Percentiles rank a stretch among this genome's conserved stretches.
Conservation (phyloP, 2,329 filamentous ascomycete genomes). For the Exophiala alcalophila region DNA sequence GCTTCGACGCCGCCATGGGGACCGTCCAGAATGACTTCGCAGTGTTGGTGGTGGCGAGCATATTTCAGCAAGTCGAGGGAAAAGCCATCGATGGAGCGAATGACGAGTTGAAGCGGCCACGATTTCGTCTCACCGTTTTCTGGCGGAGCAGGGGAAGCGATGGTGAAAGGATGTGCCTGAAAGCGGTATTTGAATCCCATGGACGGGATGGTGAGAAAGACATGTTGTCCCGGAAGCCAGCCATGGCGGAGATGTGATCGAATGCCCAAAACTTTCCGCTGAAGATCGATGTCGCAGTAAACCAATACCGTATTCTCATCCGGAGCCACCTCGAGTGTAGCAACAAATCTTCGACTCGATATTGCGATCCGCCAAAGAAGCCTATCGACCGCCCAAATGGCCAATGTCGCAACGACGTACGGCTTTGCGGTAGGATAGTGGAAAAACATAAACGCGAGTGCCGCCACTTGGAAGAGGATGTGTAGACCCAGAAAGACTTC, state of each 20-base stretch:
- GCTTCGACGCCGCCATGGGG: slow-evolving; percentile 62
- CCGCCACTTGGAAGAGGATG: slow-evolving; percentile 55
- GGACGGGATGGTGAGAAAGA: slow-evolving; percentile 59
- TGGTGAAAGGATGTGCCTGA: slow-evolving; percentile 66
- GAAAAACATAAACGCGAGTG: slow-evolving; percentile 57
- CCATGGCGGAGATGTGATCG: slow-evolving; percentile 44
- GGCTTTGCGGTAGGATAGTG: slow-evolving; percentile 54
- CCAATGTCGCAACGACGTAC: slow-evolving; percentile 54
- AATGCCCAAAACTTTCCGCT: slow-evolving; percentile 27
- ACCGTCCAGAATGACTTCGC: slow-evolving; percentile 57
- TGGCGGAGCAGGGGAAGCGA: slow-evolving; percentile 49
- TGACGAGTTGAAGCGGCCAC: slow-evolving; percentile 53
- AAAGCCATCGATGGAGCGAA: slow-evolving; percentile 61
- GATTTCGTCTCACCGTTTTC: slow-evolving; percentile 30
- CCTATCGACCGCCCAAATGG: slow-evolving; percentile 58
- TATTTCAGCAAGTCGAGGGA: slow-evolving; percentile 54
- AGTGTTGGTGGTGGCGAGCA: slow-evolving; percentile 45
- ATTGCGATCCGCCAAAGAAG: slow-evolving; percentile 56
- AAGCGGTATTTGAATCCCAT: slow-evolving; percentile 53
- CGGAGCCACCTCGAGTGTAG: slow-evolving; percentile 53
- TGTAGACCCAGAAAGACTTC: slow-evolving; percentile 61
- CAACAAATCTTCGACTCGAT: slow-evolving; percentile 49
- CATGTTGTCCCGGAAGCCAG: slow-evolving; percentile 62
- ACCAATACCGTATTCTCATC: slow-evolving; percentile 57
- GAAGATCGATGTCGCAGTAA: slow-evolving; percentile 20